Evolutionary conservation across 2,329 filamentous ascomycete species (phyloP).

Genomic region (Helotiales sp.): DNA sequence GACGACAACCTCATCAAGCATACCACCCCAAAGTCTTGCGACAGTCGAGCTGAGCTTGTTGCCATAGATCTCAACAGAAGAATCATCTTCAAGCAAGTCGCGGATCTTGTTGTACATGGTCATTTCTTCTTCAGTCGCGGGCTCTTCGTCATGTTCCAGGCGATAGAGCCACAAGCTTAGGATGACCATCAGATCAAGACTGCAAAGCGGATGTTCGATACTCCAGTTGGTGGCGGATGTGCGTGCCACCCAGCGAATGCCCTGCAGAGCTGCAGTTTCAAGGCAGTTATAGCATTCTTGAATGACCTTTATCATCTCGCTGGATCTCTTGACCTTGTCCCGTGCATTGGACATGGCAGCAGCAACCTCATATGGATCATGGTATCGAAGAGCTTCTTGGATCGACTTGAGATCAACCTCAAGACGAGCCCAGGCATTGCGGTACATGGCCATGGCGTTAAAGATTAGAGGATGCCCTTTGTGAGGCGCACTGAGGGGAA

Average conservation of each 20-base stretch:
- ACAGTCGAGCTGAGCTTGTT: constrained; percentile 92
- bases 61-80: constrained; percentile 77
- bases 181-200: constrained; percentile 96
- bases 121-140: constrained; percentile 78
- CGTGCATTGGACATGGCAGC: constrained; percentile 94
- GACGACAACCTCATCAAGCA: constrained; percentile 97
- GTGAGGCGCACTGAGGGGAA: constrained; percentile 90
- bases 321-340: constrained; percentile 89
- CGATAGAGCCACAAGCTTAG: constrained; percentile 98
- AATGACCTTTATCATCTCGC: constrained; percentile 98
- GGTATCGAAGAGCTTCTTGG: constrained; percentile 90
- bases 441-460: constrained; percentile 96
- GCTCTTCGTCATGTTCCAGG: constrained; percentile 97
- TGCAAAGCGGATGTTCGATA: constrained; percentile 94
- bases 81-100: constrained; percentile 84
- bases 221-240: constrained; percentile 99
- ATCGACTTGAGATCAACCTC: constrained; percentile 95
- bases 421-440: constrained; percentile 87
- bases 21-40: constrained; percentile 92
- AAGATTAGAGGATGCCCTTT: constrained; percentile 96
- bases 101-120: constrained; percentile 92
- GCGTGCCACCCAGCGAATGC: constrained; percentile 96
- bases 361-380: constrained; percentile 95
- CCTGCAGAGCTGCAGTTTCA: constrained; percentile 90
- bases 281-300: constrained; percentile 98